Evolutionary conservation across 768 basidiomycete species (phyloP), one percentile per base, ranked within the genome.

Genomic region (Lactarius psammicola): DNA sequence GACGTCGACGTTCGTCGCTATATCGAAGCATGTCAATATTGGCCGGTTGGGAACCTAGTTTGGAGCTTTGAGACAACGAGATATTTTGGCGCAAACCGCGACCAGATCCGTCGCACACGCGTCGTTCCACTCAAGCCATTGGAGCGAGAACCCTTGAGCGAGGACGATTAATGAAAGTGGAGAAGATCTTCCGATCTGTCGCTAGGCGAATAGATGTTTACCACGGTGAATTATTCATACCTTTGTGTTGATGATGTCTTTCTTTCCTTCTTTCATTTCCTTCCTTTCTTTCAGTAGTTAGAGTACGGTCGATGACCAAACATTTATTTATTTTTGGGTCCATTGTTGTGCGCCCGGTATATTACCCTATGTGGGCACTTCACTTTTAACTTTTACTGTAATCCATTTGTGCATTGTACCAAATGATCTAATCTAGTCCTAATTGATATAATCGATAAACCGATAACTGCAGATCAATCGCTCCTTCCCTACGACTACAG

Each of bases 1-100:
- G 85, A 88, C 69, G 72, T 76, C 17, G 81, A 85, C 64, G 81
- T 86, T 59, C 74, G 76, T 56, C 79, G 76, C 6, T 86, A 84
- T 74, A 78, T 87, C 64, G 79, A 84, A 58, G 83, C 80, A 5
- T 76, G 86, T 60, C 84, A 83, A 61, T 78, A 79, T 68, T 88
- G 86, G 86, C 78, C 85, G 64, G 78, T 82, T 71, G 87, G 86
- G 33, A 88, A 86, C 76, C 75, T 87, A 59, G 80, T 79, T 64
- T 87, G 87, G 87, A 85, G 85, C 71, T 88, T 90, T 74, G 84
- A 88, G 74, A 85, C 84, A 33, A 81, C 82, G 69, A 80, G 86
- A 38, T 89, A 90, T 77, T 88, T 90, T 71, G 87, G 87, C 53
- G 75, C 79, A 66, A 75, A 78, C 49, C 82, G 84, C 68, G 71